A percentile compares a stretch with the other conserved stretches of the same genome.
phyloP scores from a whole-genome alignment of 208 protist genomes.

The Angomonas deanei region DNA sequence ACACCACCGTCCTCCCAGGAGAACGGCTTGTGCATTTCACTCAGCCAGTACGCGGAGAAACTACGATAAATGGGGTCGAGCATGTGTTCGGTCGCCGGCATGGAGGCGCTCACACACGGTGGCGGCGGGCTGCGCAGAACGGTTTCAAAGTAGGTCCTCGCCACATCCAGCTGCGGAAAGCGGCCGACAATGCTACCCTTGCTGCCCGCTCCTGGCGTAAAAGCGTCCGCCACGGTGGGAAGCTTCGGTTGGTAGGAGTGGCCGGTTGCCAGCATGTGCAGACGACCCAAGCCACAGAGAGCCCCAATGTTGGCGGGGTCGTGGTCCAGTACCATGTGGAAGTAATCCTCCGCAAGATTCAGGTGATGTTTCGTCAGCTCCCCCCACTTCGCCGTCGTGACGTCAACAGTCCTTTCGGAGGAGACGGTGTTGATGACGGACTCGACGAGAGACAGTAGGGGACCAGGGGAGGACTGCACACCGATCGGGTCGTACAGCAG shows the following conservation, averaged over 20 bases:
- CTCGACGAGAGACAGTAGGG: neutral
- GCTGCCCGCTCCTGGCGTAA: neutral
- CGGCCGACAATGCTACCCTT: neutral
- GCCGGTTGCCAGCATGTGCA: conserved; percentile 20
- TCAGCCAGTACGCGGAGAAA: conserved; percentile 39
- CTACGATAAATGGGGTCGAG: conserved; percentile 21
- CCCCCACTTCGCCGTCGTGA: neutral
- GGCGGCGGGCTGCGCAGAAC: neutral
- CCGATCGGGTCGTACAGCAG: neutral
- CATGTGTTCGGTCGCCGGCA: conserved; percentile 7
- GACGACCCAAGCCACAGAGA: conserved; percentile 47
- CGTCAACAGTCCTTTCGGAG: neutral
- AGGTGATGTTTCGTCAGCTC: conserved; percentile 14
- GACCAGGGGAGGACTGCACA: neutral
- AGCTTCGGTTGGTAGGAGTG: neutral
- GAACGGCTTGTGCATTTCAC: conserved; percentile 4
- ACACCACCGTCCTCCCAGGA: neutral
- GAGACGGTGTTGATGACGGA: neutral
- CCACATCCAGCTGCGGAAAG: neutral
- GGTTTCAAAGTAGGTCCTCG: conserved; percentile 5
- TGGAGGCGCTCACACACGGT: neutral
- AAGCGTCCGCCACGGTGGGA: neutral
- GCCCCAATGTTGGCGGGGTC: conserved; percentile 40
- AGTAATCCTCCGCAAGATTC: conserved; percentile 26
- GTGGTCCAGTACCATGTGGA: conserved; percentile 25